Conservation (phyloP, 495 filamentous ascomycete genomes). For the Trichoderma erinaceum region DNA sequence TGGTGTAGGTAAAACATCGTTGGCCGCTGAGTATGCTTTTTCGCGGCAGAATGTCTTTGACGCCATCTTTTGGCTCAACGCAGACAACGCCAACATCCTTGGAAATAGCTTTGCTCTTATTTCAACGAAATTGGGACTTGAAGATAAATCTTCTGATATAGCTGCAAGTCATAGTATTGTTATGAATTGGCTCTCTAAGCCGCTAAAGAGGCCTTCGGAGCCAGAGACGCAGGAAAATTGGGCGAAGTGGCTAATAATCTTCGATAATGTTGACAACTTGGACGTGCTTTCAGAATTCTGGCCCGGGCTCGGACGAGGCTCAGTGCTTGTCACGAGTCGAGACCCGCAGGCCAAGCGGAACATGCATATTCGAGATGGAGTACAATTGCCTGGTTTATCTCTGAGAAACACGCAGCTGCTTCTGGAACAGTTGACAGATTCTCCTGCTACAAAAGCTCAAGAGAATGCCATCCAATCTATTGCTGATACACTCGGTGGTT, state of each 20-base stretch:
- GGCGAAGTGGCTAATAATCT: not conserved
- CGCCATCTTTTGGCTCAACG: conserved; percentile 37
- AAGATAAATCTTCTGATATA: not conserved
- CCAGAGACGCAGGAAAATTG: not conserved
- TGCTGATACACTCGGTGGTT: too few relatives aligned
- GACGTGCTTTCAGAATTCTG: not conserved
- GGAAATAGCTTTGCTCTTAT: not conserved
- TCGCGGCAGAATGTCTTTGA: conserved; percentile 27
- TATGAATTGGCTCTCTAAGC: not conserved
- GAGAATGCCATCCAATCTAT: too few relatives aligned
- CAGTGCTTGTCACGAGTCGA: not conserved
- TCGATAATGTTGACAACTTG: not conserved
- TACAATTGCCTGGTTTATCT: too few relatives aligned
- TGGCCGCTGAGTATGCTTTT: conserved; percentile 29
- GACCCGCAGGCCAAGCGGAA: not conserved
- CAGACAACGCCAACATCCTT: conserved; percentile 20
- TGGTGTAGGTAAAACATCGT: conserved; percentile 36
- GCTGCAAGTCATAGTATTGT: not conserved
- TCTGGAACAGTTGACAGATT: too few relatives aligned
- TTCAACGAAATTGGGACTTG: not conserved
- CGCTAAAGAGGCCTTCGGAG: not conserved
- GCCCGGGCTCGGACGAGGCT: not conserved
- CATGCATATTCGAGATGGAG: not conserved
- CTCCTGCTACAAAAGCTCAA: too few relatives aligned
- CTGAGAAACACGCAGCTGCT: too few relatives aligned